Base-by-base conservation (phyloP, 805 yeast genomes). In the Ogataea nitratoaversa region DNA sequence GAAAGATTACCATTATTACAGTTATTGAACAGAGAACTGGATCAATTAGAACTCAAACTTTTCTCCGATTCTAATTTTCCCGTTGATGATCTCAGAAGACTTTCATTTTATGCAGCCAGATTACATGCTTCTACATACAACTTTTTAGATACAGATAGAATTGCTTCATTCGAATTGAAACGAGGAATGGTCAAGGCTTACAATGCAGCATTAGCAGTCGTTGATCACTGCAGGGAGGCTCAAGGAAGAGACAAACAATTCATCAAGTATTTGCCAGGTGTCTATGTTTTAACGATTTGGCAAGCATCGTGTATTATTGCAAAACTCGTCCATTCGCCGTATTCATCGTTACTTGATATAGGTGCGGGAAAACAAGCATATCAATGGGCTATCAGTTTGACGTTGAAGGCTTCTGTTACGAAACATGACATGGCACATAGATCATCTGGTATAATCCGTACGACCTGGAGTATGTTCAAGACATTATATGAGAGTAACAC, bases 391-490 rank as follows among this genome's bases (percentile, higher is more conserved):
- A 78, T 85, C 18, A 68, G 74, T 16, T 62, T 85, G 34, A 79
- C 93, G 2, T 74, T 79, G 42, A 79, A 79, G 44, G 95, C 96
- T 0, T 87, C 96, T 0, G 82, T 91, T 22, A 68, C 87, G 52
- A 88, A 88, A 53, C 93, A 90, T 63, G 99, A 91, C 57, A 81
- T 93, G 71, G 87, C 97, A 0, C 87, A 86, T 59, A 74, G 98
- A 49, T 85, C 95, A 0, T 81, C 95, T 34, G 96, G 96, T 8
- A 88, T 93, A 43, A 87, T 93, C 93, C 76, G 84, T 54, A 89
- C 89, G 56, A 82, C 89, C 69, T 91, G 99, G 99, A 86, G 84
- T 44, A 70, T 89, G 43, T 85, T 85, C 61, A 76, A 82, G 37
- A 72, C 82, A 4, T 66, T 89, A 50, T 76, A 79, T 47, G 81